Base-by-base conservation (phyloP, 1,139 yeast genomes). In the Lodderomyces elongisporus region DNA sequence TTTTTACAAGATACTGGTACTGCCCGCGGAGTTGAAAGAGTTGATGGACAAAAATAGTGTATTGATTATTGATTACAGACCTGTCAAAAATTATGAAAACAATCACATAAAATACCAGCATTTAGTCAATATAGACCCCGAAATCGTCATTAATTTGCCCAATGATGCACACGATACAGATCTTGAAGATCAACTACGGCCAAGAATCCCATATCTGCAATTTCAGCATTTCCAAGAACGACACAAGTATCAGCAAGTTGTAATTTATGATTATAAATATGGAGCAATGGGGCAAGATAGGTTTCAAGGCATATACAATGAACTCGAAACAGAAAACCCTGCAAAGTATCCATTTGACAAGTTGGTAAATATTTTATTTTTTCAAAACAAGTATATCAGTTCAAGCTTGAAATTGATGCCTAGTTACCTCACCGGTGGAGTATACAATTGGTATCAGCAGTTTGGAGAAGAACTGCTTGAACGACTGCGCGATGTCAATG, bases 41-140 rank as follows among this genome's bases (percentile, higher is more conserved):
- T 20, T 32, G 14, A 12, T 40, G 14, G 20, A 25, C 2, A 20
- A 25, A 10, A 25, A 25, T 3, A 28, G 22, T 5, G 14, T 7
- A 24, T 59, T 84, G 26, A 42, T 84, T 16, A 66, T 88, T 15
- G 96, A 88, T 51, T 68, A 78, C 28, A 65, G 96, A 40, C 64
- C 77, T 10, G 60, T 79, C 28, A 64, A 65, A 16, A 79, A 74
- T 27, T 85, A 70, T 52, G 69, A 74, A 29, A 64, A 62, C 33
- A 70, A 74, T 25, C 95, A 82, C 50, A 74, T 88, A 21, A 66
- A 69, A 14, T 59, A 69, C 23, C 53, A 60, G 1, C 71, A 79
- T 31, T 55, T 80, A 6, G 70, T 84, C 13, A 82, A 88, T 50
- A 71, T 87, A 10, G 94, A 84, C 37, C 95, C 95, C 4, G 42